Evolutionary conservation across 805 yeast species (phyloP).

Genomic region (Lipomyces sp.): DNA sequence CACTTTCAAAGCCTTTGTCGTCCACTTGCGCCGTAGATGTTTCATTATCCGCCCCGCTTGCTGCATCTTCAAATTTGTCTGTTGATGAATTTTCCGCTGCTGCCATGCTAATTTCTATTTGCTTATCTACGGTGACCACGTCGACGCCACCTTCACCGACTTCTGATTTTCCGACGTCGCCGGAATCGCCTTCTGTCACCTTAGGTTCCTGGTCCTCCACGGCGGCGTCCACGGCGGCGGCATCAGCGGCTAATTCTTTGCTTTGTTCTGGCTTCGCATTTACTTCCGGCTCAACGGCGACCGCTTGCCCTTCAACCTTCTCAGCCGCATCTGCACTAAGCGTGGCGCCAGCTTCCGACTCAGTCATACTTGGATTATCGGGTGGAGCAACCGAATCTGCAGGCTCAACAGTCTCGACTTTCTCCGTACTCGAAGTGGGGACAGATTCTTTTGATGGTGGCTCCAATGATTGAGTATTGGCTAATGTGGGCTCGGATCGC

Average conservation of each 20-base stretch:
- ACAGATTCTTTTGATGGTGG: not conserved
- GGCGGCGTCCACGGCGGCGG: not conserved
- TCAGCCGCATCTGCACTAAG: not conserved
- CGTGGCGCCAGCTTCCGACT: not conserved
- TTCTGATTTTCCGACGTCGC: constrained; percentile 10
- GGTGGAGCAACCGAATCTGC: constrained; percentile 6
- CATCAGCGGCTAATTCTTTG: not conserved
- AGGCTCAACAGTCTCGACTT: not conserved
- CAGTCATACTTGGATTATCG: constrained; percentile 5
- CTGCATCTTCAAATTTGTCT: constrained; percentile 26
- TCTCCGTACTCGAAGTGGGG: not conserved
- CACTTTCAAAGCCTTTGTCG: constrained; percentile 23
- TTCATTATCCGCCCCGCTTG: constrained; percentile 15
- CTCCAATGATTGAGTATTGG: not conserved
- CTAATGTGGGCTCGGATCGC: not conserved
- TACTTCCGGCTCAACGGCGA: constrained; percentile 4
- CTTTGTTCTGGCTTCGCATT: constrained; percentile 3
- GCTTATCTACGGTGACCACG: not conserved
- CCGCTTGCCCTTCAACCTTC: not conserved
- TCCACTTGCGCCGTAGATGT: not conserved
- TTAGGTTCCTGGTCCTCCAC: constrained; percentile 12
- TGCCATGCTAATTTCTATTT: not conserved
- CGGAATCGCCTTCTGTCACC: not conserved
- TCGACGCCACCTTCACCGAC: not conserved
- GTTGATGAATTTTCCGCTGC: constrained; percentile 12